Evolutionary conservation across 495 filamentous ascomycete species (phyloP), one percentile per base, ranked within the genome.

Genomic region (Penicillium odoratum): DNA sequence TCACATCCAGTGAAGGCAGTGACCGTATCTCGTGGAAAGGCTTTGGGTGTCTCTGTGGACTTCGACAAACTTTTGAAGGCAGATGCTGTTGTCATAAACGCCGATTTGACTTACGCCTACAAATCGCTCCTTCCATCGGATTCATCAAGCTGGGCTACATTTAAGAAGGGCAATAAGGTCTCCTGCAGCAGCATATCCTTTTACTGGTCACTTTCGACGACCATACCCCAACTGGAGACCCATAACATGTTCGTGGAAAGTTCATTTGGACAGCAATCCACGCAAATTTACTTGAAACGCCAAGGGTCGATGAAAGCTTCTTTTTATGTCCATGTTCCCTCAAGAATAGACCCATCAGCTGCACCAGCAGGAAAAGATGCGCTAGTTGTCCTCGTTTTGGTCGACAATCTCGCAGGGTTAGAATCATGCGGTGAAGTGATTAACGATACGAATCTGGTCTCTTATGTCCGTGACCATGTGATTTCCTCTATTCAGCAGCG

Each of bases 171-270:
- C 13, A 40, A 40, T 3, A 16, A 40, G 5, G 7, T 40, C 3
- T 86, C 83, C 7, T 91, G 88, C 71, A 86, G 82, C 63, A 85
- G 83, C 33, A 87, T 91, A 43, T 89, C 85, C 5, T 89, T 89
- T 70, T 91, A 88, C 73, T 91, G 87, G 88, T 77, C 80, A n/a
- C 76, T 91, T 29, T 67, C 79, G 51, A 66, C 74, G 21, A 68
- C 73, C 36, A 64, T 89, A 2, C 82, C 84, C 0, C 76, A 84
- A 57, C 73, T 91, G 3, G 69, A 73, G 11, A 80, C 83, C 7
- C 87, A 91, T 66, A 91, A 91, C 60, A 87, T 90, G 64, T 91
- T 91, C 73, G 78, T 91, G 78, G 51, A 91, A 89, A 40, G 89
- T 91, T 74, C 81, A 87, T 55, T 56, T 78, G 13, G 38, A 40